Evolutionary conservation across 306 rosid species (phyloP), one percentile per base, ranked within the genome.

Genomic region (Cotoneaster glaucophyllus): DNA sequence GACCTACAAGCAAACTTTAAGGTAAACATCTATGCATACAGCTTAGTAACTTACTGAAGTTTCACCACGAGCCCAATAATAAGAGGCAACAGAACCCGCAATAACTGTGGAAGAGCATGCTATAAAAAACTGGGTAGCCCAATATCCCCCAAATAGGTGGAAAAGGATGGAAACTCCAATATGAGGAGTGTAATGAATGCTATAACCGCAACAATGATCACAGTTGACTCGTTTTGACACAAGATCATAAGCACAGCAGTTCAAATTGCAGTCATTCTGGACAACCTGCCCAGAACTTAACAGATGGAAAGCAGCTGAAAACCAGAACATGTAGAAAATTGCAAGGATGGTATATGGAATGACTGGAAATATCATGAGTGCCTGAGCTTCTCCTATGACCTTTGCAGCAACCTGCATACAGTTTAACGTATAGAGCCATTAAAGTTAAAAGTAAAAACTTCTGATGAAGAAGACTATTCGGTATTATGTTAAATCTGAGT

Each of bases 21-120:
- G 32, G 56, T 28, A 61, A 73, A 62, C 39, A 68, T 43, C 61
- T 19, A 67, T 50, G 79, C 74, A 79, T 11, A 75, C 29, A 73
- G 77, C 73, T 72, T 52, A 59, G 82, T 44, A 75, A 82, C 98
- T 88, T 87, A 95, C 99, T 37, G 97, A 90, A 66, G 92, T 74
- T 79, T 95, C 97, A 48, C 91, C 96, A 22, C 86, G 86, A 67
- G 93, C 93, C 99, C 99, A 95, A 69, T 95, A 95, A 70, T 95
- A 95, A 52, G 99, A 87, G 66, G 99, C 97, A 43, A 95, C 96
- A 61, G 96, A 89, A 67, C 99, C 99, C 8, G 97, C 97, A 84
- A 95, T 87, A 62, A 95, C 93, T 1, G 99, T 90, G 21, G 96
- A 87, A 34, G 97, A 92, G 87, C 88, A 89, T 53, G 99, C 96